Evolutionary conservation across 352 stramenopile genomes (phyloP).

Genomic region (Aphanomyces astaci): DNA sequence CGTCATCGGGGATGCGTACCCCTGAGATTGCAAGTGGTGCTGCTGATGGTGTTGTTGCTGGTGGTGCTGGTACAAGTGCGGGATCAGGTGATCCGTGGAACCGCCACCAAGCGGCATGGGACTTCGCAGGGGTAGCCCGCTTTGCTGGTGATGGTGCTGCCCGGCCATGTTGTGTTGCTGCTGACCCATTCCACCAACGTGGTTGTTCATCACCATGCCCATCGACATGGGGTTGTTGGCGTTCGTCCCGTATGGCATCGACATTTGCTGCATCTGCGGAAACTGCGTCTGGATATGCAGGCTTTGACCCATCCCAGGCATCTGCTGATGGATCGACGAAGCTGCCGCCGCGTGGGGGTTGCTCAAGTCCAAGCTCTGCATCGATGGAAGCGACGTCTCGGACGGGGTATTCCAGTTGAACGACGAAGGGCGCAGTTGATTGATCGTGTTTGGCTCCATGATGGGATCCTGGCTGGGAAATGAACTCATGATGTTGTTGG

Average conservation of each 20-base stretch:
- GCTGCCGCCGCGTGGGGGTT: not conserved
- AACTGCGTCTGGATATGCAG: not conserved
- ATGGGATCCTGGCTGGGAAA: conserved; percentile 11
- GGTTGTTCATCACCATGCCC: conserved; percentile 18
- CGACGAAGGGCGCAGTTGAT: not conserved
- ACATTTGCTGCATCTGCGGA: conserved; percentile 13
- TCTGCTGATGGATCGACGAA: not conserved
- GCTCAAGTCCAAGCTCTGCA: conserved; percentile 1
- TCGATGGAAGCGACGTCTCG: not conserved
- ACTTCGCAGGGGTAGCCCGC: not conserved
- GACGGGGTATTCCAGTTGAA: conserved; percentile 6
- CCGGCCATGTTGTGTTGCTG: conserved; percentile 15
- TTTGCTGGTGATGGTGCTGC: not conserved
- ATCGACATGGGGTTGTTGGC: conserved; percentile 22
- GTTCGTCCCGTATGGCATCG: conserved; percentile 15
- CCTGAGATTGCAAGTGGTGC: too few species aligned
- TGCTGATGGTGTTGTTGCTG: not conserved
- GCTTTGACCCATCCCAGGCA: not conserved
- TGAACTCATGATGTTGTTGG: conserved; percentile 2
- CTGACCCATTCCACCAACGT: conserved; percentile 1
- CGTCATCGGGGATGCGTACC: not conserved
- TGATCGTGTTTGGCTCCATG: not conserved
- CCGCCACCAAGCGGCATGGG: not conserved
- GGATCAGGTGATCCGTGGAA: not conserved
- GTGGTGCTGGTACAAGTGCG: conserved; percentile 1